phyloP scores from a whole-genome alignment of 2,329 filamentous ascomycete species.

The Aaosphaeria arxii region DNA sequence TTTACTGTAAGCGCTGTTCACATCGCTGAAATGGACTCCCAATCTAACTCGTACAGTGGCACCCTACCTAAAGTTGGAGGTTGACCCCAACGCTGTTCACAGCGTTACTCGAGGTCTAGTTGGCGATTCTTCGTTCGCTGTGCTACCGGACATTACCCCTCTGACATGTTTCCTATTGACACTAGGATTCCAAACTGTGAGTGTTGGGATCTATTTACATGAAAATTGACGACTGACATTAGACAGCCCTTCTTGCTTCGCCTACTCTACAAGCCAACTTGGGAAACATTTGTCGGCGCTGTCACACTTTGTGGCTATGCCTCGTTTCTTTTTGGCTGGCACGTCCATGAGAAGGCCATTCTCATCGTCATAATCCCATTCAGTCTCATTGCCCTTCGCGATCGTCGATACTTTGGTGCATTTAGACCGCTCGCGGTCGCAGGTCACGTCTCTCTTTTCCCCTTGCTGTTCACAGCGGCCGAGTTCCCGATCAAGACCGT shows the following conservation, averaged over 20 bases:
- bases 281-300: slow-evolving; percentile 85
- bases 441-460: slow-evolving; percentile 93
- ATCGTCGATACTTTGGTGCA: slow-evolving; percentile 84
- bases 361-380: slow-evolving; percentile 93
- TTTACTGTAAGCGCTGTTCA: slow-evolving; percentile 61
- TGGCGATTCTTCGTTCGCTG: slow-evolving; percentile 89
- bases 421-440: slow-evolving; percentile 91
- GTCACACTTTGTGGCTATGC: slow-evolving; percentile 93
- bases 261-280: slow-evolving; percentile 75
- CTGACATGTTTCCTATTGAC: slow-evolving; percentile 79
- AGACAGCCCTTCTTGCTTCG: slow-evolving; percentile 61
- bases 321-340: slow-evolving; percentile 97
- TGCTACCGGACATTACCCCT: slow-evolving; percentile 82
- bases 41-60: slow-evolving; percentile 60
- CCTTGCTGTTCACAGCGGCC: slow-evolving; percentile 83
- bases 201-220: slow-evolving; percentile 11
- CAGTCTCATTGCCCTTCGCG: slow-evolving; percentile 84
- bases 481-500: slow-evolving; percentile 93
- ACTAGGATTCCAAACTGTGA: slow-evolving; percentile 71
- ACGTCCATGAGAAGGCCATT: slow-evolving; percentile 97
- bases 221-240: slow-evolving; percentile 7
- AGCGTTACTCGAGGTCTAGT: slow-evolving; percentile 93
- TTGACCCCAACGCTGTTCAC: slow-evolving; percentile 72
- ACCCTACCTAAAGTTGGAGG: slow-evolving; percentile 70
- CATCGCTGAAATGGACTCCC: neutral